These are phyloP conservation scores for Anisodus acutangulus DNA, from an alignment of 257 asterid genomes.

Conservation along the genomic window DNA sequence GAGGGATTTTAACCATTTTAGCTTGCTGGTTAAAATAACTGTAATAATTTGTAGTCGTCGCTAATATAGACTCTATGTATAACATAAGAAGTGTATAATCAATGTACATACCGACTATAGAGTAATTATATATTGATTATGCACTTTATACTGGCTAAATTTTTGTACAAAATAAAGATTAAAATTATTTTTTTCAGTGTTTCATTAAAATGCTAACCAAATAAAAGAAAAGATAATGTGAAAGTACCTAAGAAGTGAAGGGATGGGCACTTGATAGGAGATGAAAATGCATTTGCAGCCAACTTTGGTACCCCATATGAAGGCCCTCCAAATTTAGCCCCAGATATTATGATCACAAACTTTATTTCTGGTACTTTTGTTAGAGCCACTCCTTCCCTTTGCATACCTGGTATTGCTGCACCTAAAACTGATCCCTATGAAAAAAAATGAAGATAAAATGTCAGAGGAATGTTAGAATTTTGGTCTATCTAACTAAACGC, in stretches of 20 bases:
- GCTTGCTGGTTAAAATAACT: too few relatives aligned
- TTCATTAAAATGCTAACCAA: too few relatives aligned
- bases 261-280: slow-evolving; percentile 40
- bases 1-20: too few relatives aligned
- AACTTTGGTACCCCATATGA: slow-evolving; percentile 41
- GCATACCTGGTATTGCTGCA: slow-evolving; percentile 51
- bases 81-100: too few relatives aligned
- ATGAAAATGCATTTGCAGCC: slow-evolving; percentile 45
- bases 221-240: too few relatives aligned
- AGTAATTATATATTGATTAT: too few relatives aligned
- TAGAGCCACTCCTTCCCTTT: slow-evolving; percentile 47
- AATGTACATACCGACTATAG: too few relatives aligned
- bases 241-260: slow-evolving; percentile 46
- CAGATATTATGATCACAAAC: slow-evolving; percentile 43
- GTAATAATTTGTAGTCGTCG: too few relatives aligned
- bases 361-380: slow-evolving; percentile 45
- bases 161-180: too few relatives aligned
- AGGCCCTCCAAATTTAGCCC: slow-evolving; percentile 42
- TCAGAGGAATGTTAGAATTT: neutral
- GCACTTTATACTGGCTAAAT: too few relatives aligned
- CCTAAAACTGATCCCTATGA: slow-evolving; percentile 43
- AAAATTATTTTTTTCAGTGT: too few relatives aligned
- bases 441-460: neutral
- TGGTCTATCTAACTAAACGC: neutral
- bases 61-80: too few relatives aligned